A percentile compares a stretch with the other conserved stretches of the same genome.
phyloP scores from a whole-genome alignment of 352 stramenopile species.

The Poterioochromonas sp. region DNA sequence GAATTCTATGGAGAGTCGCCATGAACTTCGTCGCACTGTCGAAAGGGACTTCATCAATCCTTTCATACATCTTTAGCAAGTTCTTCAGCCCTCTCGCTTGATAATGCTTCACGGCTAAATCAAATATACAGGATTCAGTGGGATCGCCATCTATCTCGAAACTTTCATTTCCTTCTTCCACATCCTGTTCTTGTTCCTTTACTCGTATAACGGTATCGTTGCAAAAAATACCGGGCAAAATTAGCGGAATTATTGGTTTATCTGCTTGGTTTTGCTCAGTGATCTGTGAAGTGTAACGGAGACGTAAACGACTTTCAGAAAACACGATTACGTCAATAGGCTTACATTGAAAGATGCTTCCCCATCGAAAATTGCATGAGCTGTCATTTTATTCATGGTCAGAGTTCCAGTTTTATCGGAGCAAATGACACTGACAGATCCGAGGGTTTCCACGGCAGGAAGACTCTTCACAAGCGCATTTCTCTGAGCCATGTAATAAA shows the following conservation, averaged over 20 bases:
- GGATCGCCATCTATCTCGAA: background rate
- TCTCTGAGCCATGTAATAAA: slow-evolving; percentile 81
- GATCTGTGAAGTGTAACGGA: slow-evolving; percentile 41
- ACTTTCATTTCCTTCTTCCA: too few relatives aligned
- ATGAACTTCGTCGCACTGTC: slow-evolving; percentile 10
- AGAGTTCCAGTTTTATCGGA: slow-evolving; percentile 96
- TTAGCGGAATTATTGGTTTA: background rate
- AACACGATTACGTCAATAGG: too few relatives aligned
- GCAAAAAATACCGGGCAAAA: background rate
- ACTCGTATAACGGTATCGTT: background rate
- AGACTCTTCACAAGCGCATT: slow-evolving; percentile 87
- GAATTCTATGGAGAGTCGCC: background rate
- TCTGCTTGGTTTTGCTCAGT: slow-evolving; percentile 48
- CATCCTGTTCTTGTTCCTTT: background rate
- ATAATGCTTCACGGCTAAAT: background rate
- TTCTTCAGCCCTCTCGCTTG: too few relatives aligned
- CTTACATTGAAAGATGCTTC: background rate
- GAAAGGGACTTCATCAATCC: slow-evolving; percentile 16
- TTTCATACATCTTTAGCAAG: background rate
- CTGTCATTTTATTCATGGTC: slow-evolving; percentile 92
- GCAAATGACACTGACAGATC: slow-evolving; percentile 82
- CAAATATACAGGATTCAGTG: slow-evolving; percentile 1
- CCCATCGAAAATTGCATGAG: slow-evolving; percentile 55
- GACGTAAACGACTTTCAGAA: background rate
- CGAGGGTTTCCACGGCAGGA: slow-evolving; percentile 78